Percentiles rank a stretch among this genome's conserved stretches.
Conservation (phyloP, 305 asterid genomes). For the Petunia hybrid region DNA sequence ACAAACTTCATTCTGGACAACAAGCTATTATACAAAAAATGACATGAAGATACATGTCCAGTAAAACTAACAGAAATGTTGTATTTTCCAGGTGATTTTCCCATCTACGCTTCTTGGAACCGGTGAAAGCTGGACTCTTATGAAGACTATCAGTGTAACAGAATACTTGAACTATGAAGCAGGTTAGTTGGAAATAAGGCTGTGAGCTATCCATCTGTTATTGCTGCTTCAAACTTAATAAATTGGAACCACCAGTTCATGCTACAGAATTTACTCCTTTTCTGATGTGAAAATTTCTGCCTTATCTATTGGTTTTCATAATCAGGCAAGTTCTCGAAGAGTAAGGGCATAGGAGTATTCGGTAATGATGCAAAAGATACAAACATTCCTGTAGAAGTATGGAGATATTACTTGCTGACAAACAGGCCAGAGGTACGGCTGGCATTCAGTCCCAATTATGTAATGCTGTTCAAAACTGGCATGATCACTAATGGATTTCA, state of each 20-base stretch:
- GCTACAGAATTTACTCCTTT: constrained; percentile 3
- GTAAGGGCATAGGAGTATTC: constrained; percentile 92
- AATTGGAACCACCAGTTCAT: not conserved
- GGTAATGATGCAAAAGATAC: constrained; percentile 95
- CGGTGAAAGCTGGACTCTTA: constrained; percentile 92
- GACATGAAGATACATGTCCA: no score
- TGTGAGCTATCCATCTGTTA: not conserved
- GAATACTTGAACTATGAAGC: constrained; percentile 96
- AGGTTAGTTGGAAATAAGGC: constrained; percentile 51
- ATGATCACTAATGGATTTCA: constrained; percentile 30
- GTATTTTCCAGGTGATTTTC: constrained; percentile 77
- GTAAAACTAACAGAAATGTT: not conserved
- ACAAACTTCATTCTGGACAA: not conserved
- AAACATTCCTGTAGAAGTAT: constrained; percentile 86
- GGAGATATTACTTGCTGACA: constrained; percentile 95
- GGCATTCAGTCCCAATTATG: not conserved
- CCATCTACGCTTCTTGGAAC: constrained; percentile 95
- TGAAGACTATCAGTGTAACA: constrained; percentile 96
- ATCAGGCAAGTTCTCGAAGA: constrained; percentile 91
- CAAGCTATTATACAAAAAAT: not conserved
- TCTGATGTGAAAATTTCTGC: not conserved
- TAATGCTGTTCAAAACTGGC: not conserved
- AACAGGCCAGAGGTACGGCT: constrained; percentile 89
- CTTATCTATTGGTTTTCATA: constrained; percentile 20
- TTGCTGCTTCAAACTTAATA: not conserved